Base-by-base conservation (phyloP, 2,329 filamentous ascomycete species). In the Ampelomyces quisqualis region DNA sequence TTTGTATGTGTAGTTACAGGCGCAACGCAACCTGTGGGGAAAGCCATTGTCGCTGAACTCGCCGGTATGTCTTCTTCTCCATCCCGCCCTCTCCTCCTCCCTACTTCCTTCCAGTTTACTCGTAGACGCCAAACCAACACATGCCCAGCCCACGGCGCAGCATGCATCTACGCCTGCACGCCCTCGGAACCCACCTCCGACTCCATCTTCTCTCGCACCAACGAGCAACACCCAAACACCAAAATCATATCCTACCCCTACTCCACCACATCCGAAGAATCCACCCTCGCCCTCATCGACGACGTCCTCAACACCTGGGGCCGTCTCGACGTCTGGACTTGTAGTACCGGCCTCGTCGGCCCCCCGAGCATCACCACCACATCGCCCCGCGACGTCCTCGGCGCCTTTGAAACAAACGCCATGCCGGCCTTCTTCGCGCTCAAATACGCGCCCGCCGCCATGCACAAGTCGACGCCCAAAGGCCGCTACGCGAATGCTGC, bases 1-100 rank as follows among this genome's bases (percentile, higher is more conserved):
- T 84, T 84, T 51, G 77, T 84, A 14, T 84, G 81, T 52, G 75
- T 84, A 10, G 80, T 84, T 4, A 82, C 80, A 1, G 80, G 80
- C 10, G 79, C 80, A 17, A 77, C 77, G 1, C 78, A 81, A 54
- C 77, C 80, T 2, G 73, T 84, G 10, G 81, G 81, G 7, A 73
- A 73, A 51, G 79, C 80, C 18, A 81, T 84, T 40, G 75, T 80
- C 13, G 64, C 71, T 28, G 81, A 84, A 57, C 68, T 84, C 26
- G 81, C 80, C 48, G 74, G 78, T 78, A 51, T 35, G 68, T 37
- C 8, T 8, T 33, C 13, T 6, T 20, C 8, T 49, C 4, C 10
- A 40, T 13, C 29, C 15, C 39, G 10, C 5, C 10, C 14, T 14
- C 19, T 10, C 22, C 17, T n/a, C n/a, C n/a, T n/a, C n/a, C n/a